Conservation (phyloP, 495 filamentous ascomycete species). For the Hyaloscypha variabilis region DNA sequence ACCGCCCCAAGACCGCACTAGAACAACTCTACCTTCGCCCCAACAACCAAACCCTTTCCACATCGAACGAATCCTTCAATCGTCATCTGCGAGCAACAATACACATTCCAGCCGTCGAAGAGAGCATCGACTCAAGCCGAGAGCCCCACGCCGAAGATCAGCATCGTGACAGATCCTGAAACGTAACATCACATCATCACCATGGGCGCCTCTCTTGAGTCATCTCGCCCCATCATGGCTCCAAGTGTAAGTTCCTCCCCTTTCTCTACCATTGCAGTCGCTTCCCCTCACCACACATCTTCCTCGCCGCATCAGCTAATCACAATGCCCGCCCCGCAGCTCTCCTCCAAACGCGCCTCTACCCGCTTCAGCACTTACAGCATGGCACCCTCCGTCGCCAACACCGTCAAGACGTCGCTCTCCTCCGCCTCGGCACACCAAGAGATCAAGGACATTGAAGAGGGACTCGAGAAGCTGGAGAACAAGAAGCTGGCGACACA, state of each 20-base stretch:
- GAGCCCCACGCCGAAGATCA: too few relatives aligned
- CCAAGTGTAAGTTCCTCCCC: conserved; percentile 59
- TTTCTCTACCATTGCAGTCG: neutral
- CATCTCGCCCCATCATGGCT: conserved; percentile 76
- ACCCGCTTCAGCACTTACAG: conserved; percentile 84
- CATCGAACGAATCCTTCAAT: neutral
- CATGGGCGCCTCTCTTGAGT: conserved; percentile 72
- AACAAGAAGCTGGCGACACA: conserved; percentile 85
- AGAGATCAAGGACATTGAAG: conserved; percentile 81
- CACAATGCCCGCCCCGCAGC: conserved; percentile 30
- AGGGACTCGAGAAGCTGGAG: conserved; percentile 85
- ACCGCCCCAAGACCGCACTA: conserved; percentile 2
- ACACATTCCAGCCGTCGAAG: neutral
- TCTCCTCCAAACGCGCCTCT: conserved; percentile 63
- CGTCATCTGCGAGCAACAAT: neutral
- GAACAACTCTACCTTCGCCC: neutral
- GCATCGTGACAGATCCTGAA: conserved; percentile 15
- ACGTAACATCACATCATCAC: conserved; percentile 32
- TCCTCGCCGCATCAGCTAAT: conserved; percentile 19
- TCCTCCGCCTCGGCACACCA: conserved; percentile 60
- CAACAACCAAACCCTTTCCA: conserved; percentile 1
- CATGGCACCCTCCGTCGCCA: conserved; percentile 59
- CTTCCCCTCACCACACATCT: conserved; percentile 14
- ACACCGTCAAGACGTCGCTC: conserved; percentile 47
- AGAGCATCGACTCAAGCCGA: neutral